Percentiles rank a stretch among this genome's conserved stretches.
phyloP scores from a whole-genome alignment of 2,329 filamentous ascomycete species.

The Cordyceps javanica region DNA sequence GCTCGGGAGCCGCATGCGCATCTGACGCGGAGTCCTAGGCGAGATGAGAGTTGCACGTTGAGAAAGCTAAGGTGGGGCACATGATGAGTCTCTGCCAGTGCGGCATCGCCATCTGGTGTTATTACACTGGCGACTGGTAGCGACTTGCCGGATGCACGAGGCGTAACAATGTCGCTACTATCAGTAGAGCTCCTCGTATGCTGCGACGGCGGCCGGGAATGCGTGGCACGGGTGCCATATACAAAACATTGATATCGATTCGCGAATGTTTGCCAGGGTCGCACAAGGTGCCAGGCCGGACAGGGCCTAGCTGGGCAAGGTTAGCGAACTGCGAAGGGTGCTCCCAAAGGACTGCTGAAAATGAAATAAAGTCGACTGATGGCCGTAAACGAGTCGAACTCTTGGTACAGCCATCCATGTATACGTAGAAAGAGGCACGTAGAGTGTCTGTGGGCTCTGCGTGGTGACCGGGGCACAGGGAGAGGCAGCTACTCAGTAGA shows the following conservation, averaged over 20 bases:
- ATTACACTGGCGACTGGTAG: background rate
- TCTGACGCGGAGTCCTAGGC: background rate
- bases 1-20: background rate
- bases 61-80: constrained; percentile 4
- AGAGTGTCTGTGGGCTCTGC: background rate
- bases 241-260: constrained; percentile 5
- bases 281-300: background rate
- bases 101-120: background rate
- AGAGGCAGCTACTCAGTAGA: constrained; percentile 1
- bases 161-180: background rate
- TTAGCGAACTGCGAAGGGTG: background rate
- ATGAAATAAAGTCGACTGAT: too few relatives aligned
- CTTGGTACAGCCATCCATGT: too few relatives aligned
- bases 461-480: background rate
- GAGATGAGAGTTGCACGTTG: background rate
- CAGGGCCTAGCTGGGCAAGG: background rate
- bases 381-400: too few relatives aligned
- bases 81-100: background rate
- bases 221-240: background rate
- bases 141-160: background rate
- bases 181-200: too few relatives aligned
- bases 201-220: background rate
- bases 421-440: background rate
- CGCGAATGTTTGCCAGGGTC: constrained; percentile 4
- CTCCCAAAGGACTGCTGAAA: background rate